Evolutionary conservation across 139 green algal genomes (phyloP).

Genomic region (Haematococcus lacustris): DNA sequence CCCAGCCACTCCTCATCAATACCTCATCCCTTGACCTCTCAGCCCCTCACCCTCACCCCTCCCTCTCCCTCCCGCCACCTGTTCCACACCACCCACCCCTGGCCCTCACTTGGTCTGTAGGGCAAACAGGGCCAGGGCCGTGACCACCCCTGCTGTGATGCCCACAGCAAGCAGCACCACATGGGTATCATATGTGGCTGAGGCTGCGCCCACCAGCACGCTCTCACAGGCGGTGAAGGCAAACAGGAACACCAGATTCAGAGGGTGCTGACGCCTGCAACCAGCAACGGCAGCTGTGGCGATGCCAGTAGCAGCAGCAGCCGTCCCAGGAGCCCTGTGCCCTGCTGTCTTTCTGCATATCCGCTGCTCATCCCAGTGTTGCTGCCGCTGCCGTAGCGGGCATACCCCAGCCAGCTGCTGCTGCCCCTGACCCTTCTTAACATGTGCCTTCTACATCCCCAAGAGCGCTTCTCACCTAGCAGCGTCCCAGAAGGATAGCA

Average conservation of each 20-base stretch:
- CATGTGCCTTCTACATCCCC: no score
- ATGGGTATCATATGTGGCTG: conserved; percentile 9
- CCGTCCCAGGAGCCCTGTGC: background rate
- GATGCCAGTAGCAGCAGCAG: background rate
- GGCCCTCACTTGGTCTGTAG: conserved; percentile 17
- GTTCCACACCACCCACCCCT: background rate
- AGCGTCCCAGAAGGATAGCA: conserved; percentile 16
- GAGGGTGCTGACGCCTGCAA: conserved; percentile 22
- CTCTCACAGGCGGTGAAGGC: conserved; percentile 34
- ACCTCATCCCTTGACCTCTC: background rate
- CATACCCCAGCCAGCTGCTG: no score
- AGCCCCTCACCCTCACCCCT: background rate
- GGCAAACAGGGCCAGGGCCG: conserved; percentile 14
- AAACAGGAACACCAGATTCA: conserved; percentile 42
- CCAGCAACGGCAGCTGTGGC: background rate
- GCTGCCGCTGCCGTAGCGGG: no score
- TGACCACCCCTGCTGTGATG: conserved; percentile 15
- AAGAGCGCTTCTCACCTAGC: conserved; percentile 26
- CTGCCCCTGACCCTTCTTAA: no score
- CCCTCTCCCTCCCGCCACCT: background rate
- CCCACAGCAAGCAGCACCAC: conserved; percentile 16
- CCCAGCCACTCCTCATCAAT: background rate
- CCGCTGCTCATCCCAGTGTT: no score
- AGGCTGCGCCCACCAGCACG: conserved; percentile 26
- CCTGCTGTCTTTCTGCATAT: background rate